A percentile compares a stretch with the other conserved stretches of the same genome.
These are phyloP conservation scores for Myriangium duriaei DNA, from an alignment of 2,329 filamentous ascomycete species.

Conservation along the genomic window DNA sequence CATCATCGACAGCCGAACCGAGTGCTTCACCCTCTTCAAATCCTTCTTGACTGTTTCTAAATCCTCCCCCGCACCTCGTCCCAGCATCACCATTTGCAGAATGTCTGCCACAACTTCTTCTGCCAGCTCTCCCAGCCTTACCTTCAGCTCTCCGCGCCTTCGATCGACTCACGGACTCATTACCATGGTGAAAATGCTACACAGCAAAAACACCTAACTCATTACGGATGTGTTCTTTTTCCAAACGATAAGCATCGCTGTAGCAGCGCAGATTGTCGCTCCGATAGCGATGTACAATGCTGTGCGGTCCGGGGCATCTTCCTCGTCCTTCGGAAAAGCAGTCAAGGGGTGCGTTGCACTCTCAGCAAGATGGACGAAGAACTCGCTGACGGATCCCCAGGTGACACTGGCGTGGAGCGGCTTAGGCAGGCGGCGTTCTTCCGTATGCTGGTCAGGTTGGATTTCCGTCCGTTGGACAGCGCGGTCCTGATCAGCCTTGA, in stretches of 20 bases:
- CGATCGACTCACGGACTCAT: too few relatives aligned
- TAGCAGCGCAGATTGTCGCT: constrained; percentile 49
- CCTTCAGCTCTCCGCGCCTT: too few relatives aligned
- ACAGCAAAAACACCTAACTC: too few relatives aligned
- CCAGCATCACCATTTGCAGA: too few relatives aligned
- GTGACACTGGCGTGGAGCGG: constrained; percentile 90
- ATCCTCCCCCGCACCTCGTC: too few relatives aligned
- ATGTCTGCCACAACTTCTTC: too few relatives aligned
- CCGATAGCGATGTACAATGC: constrained; percentile 76
- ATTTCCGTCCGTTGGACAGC: constrained; percentile 86
- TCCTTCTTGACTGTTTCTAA: too few relatives aligned
- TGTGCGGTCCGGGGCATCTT: constrained; percentile 71
- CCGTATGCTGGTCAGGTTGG: constrained; percentile 87
- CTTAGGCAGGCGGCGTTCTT: constrained; percentile 71
- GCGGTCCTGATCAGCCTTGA: constrained; percentile 93
- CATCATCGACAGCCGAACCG: too few relatives aligned
- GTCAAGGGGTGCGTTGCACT: constrained; percentile 80
- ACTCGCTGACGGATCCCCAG: constrained; percentile 85
- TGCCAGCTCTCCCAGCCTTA: too few relatives aligned
- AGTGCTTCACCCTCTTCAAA: too few relatives aligned
- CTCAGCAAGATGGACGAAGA: constrained; percentile 85
- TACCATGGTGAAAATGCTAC: too few relatives aligned
- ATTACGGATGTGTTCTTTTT: constrained; percentile 22
- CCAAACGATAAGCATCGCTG: constrained; percentile 49
- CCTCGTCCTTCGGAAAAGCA: constrained; percentile 80